Evolutionary conservation across 2,329 filamentous ascomycete genomes (phyloP).

Genomic region (Sclerotinia subarctica): DNA sequence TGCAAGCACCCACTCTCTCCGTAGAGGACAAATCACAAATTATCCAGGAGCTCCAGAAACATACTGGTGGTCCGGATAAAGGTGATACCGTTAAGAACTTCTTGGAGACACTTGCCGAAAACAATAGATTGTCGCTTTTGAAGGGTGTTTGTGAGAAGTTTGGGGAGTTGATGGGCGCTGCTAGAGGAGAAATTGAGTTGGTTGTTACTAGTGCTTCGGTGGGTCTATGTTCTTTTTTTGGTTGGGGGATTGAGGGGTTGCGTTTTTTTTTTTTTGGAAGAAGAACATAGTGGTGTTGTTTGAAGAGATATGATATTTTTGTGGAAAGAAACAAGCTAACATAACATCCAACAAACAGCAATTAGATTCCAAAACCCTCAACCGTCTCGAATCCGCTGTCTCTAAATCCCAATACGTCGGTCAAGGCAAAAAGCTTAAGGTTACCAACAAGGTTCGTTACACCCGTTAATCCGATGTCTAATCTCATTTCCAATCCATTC

Average conservation of each 20-base stretch:
- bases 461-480: neutral
- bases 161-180: conserved; percentile 77
- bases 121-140: conserved; percentile 88
- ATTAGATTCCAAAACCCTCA: conserved; percentile 83
- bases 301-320: neutral
- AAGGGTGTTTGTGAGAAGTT: conserved; percentile 87
- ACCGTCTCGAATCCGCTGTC: conserved; percentile 81
- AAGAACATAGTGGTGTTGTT: neutral
- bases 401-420: conserved; percentile 85
- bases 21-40: conserved; percentile 80
- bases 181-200: conserved; percentile 91
- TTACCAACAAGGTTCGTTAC: conserved; percentile 73
- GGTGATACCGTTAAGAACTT: conserved; percentile 89
- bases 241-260: neutral
- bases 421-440: conserved; percentile 96
- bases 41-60: conserved; percentile 83
- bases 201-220: conserved; percentile 87
- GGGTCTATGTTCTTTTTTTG: conserved; percentile 41
- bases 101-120: conserved; percentile 83
- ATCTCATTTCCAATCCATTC: neutral
- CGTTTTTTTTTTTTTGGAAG: no score
- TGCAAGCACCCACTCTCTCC: conserved; percentile 76
- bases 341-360: conserved; percentile 48
- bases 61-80: conserved; percentile 65
- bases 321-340: conserved; percentile 15